A percentile compares a stretch with the other conserved stretches of the same genome.
Conservation (phyloP, 441 rosid species). For the Populus trichocarpa region DNA sequence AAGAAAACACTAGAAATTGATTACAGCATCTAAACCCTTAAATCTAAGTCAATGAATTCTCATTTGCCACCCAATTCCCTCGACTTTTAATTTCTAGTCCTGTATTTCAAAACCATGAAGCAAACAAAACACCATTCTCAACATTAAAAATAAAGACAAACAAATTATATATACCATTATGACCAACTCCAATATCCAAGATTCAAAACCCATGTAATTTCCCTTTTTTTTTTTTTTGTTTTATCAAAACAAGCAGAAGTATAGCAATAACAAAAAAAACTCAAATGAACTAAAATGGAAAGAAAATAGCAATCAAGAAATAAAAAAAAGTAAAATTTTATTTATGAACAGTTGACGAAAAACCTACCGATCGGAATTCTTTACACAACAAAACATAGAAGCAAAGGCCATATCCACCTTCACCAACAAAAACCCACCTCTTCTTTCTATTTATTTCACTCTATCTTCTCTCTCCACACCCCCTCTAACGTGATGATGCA, state of each 20-base stretch:
- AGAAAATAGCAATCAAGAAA: neutral
- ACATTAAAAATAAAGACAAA: neutral
- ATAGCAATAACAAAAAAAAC: neutral
- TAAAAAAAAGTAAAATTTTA: neutral
- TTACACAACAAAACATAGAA: slow-evolving; percentile 62
- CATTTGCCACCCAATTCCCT: neutral
- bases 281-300: neutral
- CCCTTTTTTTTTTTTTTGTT: neutral
- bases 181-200: neutral
- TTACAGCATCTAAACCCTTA: neutral
- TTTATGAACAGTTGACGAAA: neutral
- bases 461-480: neutral
- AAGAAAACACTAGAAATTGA: neutral
- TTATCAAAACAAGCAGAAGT: neutral
- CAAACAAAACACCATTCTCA: neutral
- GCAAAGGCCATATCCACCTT: slow-evolving; percentile 56
- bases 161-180: neutral
- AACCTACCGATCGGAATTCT: slow-evolving; percentile 69
- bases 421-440: slow-evolving; percentile 33
- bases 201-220: slow-evolving; percentile 6
- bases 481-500: neutral
- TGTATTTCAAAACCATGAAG: neutral
- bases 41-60: too few relatives aligned
- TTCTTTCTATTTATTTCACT: neutral
- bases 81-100: neutral